Evolutionary conservation across 768 basidiomycete species (phyloP).

Genomic region (Amanita pallidorosea): DNA sequence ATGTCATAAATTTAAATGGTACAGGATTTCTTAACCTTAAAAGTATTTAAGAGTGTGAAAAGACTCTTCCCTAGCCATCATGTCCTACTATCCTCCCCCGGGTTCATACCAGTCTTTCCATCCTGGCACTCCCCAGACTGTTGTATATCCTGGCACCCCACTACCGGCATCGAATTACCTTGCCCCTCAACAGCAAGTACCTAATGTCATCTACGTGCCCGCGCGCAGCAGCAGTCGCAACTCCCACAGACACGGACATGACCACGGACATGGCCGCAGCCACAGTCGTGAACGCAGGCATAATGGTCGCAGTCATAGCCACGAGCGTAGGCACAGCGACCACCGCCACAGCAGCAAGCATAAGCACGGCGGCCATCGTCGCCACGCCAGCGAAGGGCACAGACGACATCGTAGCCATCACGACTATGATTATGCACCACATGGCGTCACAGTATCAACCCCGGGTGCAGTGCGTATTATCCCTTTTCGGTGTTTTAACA

Average conservation of each 20-base stretch:
- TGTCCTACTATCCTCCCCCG: slow-evolving; percentile 31
- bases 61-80: slow-evolving; percentile 7
- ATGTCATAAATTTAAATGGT: neutral
- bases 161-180: neutral
- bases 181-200: slow-evolving; percentile 8
- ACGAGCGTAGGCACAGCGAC: neutral
- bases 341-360: neutral
- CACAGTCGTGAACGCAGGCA: neutral
- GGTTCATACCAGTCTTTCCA: slow-evolving; percentile 23
- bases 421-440: slow-evolving; percentile 15
- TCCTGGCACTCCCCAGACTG: slow-evolving; percentile 11
- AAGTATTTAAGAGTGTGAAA: neutral
- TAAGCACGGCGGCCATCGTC: slow-evolving; percentile 1
- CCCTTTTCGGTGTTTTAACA: neutral
- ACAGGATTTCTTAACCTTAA: neutral
- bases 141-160: neutral
- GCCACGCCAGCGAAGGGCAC: slow-evolving; percentile 11
- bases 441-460: slow-evolving; percentile 13
- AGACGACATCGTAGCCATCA: slow-evolving; percentile 15
- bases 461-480: slow-evolving; percentile 9
- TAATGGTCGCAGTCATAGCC: neutral
- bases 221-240: neutral
- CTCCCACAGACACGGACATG: slow-evolving; percentile 12
- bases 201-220: slow-evolving; percentile 6
- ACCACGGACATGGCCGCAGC: slow-evolving; percentile 8